Conservation (phyloP, 148 eudicot species). For the Heliosperma pusillum region DNA sequence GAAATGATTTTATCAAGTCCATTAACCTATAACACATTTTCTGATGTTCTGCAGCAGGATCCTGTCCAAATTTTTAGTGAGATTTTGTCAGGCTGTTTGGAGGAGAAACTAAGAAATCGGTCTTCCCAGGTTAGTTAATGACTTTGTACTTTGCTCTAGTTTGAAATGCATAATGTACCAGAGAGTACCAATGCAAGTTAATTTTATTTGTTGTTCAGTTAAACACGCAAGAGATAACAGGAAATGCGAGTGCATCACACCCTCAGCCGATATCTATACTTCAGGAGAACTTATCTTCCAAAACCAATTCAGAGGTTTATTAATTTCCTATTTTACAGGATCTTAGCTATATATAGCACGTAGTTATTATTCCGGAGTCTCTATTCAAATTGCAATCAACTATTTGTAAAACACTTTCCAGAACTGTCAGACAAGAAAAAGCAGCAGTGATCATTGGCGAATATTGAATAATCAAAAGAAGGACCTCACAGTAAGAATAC, state of each 20-base stretch:
- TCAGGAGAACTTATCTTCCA: constrained; percentile 27
- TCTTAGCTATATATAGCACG: neutral
- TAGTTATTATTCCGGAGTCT: neutral
- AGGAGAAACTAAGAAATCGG: constrained; percentile 43
- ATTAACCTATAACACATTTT: neutral
- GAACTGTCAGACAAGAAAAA: constrained; percentile 44
- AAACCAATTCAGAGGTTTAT: constrained; percentile 37
- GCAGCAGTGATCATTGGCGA: constrained; percentile 40
- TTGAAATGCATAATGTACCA: neutral
- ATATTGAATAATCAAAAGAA: constrained; percentile 53
- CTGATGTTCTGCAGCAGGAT: constrained; percentile 34
- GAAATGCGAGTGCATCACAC: constrained; percentile 35
- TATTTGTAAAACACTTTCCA: constrained; percentile 14
- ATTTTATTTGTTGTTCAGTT: constrained; percentile 30
- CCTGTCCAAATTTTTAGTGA: constrained; percentile 42
- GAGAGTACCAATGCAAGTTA: neutral
- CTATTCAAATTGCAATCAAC: neutral
- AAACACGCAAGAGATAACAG: constrained; percentile 32
- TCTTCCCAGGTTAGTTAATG: constrained; percentile 45
- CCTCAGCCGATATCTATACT: constrained; percentile 32
- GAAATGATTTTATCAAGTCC: neutral
- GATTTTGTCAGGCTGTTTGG: constrained; percentile 51
- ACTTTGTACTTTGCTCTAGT: neutral
- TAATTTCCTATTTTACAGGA: neutral
- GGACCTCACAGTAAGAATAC: constrained; percentile 66